These are phyloP conservation scores for Kodamaea neixiangensis DNA, from an alignment of 805 yeast genomes.

Conservation along the genomic window DNA sequence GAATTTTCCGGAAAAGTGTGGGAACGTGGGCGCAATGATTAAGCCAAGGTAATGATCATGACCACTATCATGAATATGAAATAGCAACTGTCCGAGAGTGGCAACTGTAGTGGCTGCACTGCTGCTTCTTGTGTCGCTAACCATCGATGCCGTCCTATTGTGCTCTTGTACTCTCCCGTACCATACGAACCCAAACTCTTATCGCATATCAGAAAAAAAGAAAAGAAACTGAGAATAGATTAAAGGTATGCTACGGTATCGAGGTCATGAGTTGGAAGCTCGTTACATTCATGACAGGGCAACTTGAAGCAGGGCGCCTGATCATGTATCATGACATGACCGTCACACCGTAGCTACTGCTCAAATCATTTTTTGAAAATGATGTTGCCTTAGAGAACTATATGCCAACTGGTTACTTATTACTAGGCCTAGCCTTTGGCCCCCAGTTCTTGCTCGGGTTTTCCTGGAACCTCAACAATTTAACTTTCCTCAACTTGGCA, in stretches of 20 bases:
- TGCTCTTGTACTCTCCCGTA: background rate
- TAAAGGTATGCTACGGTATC: background rate
- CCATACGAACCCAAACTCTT: too few relatives aligned
- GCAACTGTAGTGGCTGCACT: background rate
- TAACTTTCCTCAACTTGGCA: conserved; percentile 65
- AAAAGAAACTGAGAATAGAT: background rate
- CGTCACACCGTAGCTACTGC: too few relatives aligned
- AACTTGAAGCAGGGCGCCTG: background rate
- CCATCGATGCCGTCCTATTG: too few relatives aligned
- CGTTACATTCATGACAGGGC: background rate
- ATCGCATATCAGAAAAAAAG: too few relatives aligned
- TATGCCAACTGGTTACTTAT: conserved; percentile 7
- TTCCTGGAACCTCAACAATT: conserved; percentile 84
- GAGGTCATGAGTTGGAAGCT: background rate
- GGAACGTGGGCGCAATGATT: too few relatives aligned
- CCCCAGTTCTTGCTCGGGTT: conserved; percentile 98
- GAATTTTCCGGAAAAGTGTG: background rate
- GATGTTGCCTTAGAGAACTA: too few relatives aligned
- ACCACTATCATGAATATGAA: too few relatives aligned
- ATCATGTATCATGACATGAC: background rate
- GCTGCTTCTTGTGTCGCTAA: too few relatives aligned
- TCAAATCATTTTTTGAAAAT: too few relatives aligned
- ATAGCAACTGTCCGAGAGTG: too few relatives aligned
- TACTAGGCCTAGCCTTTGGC: conserved; percentile 77
- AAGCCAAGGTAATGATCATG: too few relatives aligned